Evolutionary conservation across 495 filamentous ascomycete genomes (phyloP).

Genomic region (Aspergillus avenaceus): DNA sequence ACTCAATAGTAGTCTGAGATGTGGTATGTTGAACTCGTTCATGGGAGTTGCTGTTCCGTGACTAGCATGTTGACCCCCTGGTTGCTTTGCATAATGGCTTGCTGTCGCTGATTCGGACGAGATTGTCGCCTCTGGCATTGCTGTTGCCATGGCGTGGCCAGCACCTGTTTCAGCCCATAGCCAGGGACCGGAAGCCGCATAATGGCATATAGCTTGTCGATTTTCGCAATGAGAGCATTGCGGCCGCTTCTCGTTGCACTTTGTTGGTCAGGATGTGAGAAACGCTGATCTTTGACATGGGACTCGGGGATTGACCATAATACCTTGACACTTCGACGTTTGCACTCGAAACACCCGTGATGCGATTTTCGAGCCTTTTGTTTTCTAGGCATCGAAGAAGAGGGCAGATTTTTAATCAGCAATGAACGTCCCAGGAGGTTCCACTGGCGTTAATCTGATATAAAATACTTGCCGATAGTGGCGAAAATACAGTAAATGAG

Average conservation of each 20-base stretch:
- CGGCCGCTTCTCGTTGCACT: conserved; percentile 1
- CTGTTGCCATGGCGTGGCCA: not conserved
- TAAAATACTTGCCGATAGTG: no score
- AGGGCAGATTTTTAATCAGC: no score
- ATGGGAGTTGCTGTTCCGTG: no score
- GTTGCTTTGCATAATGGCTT: no score
- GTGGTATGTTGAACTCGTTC: not conserved
- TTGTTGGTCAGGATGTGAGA: not conserved
- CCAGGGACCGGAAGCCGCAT: not conserved
- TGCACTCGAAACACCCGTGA: not conserved
- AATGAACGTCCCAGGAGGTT: no score
- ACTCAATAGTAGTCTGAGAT: not conserved
- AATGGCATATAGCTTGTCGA: not conserved
- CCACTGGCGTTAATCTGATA: no score
- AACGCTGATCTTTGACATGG: not conserved
- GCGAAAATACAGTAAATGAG: no score
- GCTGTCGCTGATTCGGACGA: not conserved
- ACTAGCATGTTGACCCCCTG: no score
- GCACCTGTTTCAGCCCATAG: not conserved
- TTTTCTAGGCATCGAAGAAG: not conserved
- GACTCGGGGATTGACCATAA: no score
- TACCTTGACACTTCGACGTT: not conserved
- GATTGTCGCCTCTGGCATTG: not conserved
- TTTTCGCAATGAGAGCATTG: not conserved
- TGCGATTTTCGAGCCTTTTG: not conserved